Evolutionary conservation across 2,329 filamentous ascomycete genomes (phyloP), one percentile per base, ranked within the genome.

Genomic region (Alternaria triticimaculans): DNA sequence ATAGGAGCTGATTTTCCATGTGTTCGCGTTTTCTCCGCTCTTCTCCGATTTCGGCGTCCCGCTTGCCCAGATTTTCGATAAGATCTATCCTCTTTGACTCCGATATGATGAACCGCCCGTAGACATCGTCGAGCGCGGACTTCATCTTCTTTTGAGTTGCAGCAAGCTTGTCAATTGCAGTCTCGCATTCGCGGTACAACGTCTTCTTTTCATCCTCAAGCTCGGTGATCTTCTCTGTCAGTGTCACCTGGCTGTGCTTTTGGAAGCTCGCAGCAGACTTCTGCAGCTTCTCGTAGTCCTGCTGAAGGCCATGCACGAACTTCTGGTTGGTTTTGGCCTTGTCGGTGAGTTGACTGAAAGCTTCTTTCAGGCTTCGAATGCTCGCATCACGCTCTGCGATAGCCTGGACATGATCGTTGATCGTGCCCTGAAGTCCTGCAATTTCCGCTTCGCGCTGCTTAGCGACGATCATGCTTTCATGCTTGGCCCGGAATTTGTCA

Each of bases 231-330:
- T 72, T 70, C 3, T 62, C 60, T 15, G 67, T 53, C 26, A 74
- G 55, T 9, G 30, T 25, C 15, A 63, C 54, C 12, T 64, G 62
- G 55, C 53, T 73, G 9, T 70, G 45, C 0, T 71, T 53, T 28
- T 72, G 64, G n/a, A 67, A 63, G 14, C 8, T 9, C 11, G 58
- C 26, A 8, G 44, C 55, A 0, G 58, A 57, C n/a, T 59, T 67
- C 18, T 73, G 71, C 9, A 75, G 15, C 9, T 66, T 71, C 21
- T 70, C 69, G 21, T 73, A 70, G 53, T 80, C 78, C 11, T 66
- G 72, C 20, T 72, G 72, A 15, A 79, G 59, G 15, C 77, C 77
- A 8, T 65, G 53, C 6, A 73, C 63, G 18, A 64, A 78, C 33
- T 69, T 77, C n/a, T 75, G 65, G 26, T 73, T 65, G 0, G 55